Percentiles rank a stretch among this genome's conserved stretches.
These are phyloP conservation scores for Fusarium stilboides DNA, from an alignment of 2,329 filamentous ascomycete species.

Conservation along the genomic window DNA sequence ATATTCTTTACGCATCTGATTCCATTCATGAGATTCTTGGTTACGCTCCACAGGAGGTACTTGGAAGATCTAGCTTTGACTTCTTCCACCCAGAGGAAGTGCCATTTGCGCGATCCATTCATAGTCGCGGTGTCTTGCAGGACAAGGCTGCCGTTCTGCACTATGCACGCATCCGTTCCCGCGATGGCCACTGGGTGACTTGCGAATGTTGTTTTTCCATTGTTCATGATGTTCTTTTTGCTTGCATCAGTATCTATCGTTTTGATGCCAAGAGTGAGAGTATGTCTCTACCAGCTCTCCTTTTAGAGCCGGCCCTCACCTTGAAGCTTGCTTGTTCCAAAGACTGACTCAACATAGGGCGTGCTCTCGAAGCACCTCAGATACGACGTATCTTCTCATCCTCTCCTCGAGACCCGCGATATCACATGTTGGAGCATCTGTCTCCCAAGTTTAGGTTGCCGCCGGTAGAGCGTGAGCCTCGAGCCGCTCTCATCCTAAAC, in stretches of 20 bases:
- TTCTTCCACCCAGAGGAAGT: constrained; percentile 89
- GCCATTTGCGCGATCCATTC: constrained; percentile 79
- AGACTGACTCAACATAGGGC: constrained; percentile 65
- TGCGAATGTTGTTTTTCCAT: constrained; percentile 93
- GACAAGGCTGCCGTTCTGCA: constrained; percentile 89
- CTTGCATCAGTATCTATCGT: constrained; percentile 84
- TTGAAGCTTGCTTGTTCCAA: constrained; percentile 3
- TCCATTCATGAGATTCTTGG: constrained; percentile 88
- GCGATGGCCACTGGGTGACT: constrained; percentile 79
- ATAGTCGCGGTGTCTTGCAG: constrained; percentile 80
- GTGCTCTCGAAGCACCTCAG: constrained; percentile 82
- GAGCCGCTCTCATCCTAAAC: constrained; percentile 88
- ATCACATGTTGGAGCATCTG: constrained; percentile 90
- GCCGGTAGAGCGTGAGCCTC: constrained; percentile 79
- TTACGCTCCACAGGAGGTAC: constrained; percentile 82
- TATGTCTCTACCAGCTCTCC: constrained; percentile 65
- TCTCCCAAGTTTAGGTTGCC: constrained; percentile 83
- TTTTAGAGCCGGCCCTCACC: background rate
- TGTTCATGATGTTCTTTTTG: constrained; percentile 89
- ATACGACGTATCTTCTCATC: constrained; percentile 86
- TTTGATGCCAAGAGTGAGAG: constrained; percentile 79
- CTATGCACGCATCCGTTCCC: constrained; percentile 81
- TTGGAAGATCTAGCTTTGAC: constrained; percentile 84
- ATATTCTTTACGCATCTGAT: constrained; percentile 86
- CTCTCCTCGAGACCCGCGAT: constrained; percentile 85